Conservation (phyloP, 1,139 yeast species). For the Saccharomyces hybrid region DNA sequence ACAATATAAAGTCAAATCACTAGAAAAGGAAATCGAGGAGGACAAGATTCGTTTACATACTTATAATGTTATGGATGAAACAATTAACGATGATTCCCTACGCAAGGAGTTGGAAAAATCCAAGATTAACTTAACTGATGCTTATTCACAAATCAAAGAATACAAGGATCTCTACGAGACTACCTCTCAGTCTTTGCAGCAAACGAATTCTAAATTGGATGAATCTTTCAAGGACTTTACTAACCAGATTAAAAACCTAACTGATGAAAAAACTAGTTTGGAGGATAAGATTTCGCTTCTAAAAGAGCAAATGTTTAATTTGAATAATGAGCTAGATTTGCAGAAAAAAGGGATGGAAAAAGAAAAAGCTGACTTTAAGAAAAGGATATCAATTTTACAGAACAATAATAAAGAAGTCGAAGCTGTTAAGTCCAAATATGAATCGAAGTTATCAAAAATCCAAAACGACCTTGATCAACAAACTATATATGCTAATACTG, state of each 20-base stretch:
- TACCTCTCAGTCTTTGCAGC: slow-evolving; percentile 43
- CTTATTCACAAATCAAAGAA: slow-evolving; percentile 43
- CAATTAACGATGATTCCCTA: slow-evolving; percentile 26
- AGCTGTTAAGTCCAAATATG: slow-evolving; percentile 34
- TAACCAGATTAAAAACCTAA: slow-evolving; percentile 30
- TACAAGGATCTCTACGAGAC: slow-evolving; percentile 44
- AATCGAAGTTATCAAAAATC: slow-evolving; percentile 34
- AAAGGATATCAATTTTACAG: slow-evolving; percentile 19
- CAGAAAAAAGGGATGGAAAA: slow-evolving; percentile 15
- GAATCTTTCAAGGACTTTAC: slow-evolving; percentile 34
- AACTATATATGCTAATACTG: slow-evolving; percentile 41
- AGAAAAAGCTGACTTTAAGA: slow-evolving; percentile 18
- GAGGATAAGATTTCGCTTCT: slow-evolving; percentile 34
- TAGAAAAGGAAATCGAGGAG: slow-evolving; percentile 35
- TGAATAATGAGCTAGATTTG: slow-evolving; percentile 28
- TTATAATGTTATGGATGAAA: slow-evolving; percentile 18
- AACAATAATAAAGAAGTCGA: slow-evolving; percentile 23
- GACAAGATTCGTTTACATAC: slow-evolving; percentile 34
- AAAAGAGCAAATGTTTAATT: slow-evolving; percentile 32
- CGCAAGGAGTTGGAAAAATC: slow-evolving; percentile 38
- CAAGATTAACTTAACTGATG: slow-evolving; percentile 41
- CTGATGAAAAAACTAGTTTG: slow-evolving; percentile 34
- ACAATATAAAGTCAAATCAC: slow-evolving; percentile 28
- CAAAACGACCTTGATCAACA: slow-evolving; percentile 48
- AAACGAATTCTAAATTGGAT: slow-evolving; percentile 39